Percentiles rank a stretch among this genome's conserved stretches.
Conservation (phyloP, 108 stramenopile genomes). For the Cyclotella kingstonii region DNA sequence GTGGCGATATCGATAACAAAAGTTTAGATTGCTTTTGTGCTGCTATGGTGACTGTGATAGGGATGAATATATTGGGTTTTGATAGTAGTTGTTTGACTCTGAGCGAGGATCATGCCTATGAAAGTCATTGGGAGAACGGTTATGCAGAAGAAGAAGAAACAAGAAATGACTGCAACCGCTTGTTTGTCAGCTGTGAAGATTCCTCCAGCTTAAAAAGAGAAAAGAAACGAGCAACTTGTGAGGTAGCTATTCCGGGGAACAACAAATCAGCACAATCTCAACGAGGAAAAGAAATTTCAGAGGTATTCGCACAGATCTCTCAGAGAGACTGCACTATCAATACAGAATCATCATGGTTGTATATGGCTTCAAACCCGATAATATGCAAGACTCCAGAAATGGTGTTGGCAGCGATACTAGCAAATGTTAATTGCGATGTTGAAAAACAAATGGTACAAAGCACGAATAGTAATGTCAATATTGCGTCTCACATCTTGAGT, state of each 20-base stretch:
- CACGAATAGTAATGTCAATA: slow-evolving; percentile 1
- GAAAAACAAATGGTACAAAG: slow-evolving; percentile 15
- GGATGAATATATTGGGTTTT: slow-evolving; percentile 38
- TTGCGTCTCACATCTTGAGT: slow-evolving; percentile 35
- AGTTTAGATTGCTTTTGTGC: slow-evolving; percentile 67
- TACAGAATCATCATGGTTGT: slow-evolving; percentile 61
- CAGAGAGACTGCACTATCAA: slow-evolving; percentile 19
- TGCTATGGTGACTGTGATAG: slow-evolving; percentile 47
- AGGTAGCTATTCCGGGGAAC: slow-evolving; percentile 68
- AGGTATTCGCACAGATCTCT: slow-evolving; percentile 32
- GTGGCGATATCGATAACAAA: slow-evolving; percentile 55
- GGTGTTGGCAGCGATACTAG: slow-evolving; percentile 50
- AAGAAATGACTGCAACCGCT: not conserved
- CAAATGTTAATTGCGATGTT: slow-evolving; percentile 64
- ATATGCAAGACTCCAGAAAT: slow-evolving; percentile 44
- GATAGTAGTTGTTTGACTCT: slow-evolving; percentile 35
- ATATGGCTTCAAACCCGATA: slow-evolving; percentile 60
- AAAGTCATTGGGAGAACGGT: slow-evolving; percentile 43
- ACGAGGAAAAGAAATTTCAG: slow-evolving; percentile 51
- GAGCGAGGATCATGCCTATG: slow-evolving; percentile 71
- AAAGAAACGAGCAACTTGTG: slow-evolving; percentile 48
- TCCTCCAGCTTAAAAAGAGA: not conserved
- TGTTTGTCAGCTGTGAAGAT: not conserved
- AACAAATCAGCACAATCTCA: slow-evolving; percentile 44
- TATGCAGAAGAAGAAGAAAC: slow-evolving; percentile 4